These are phyloP conservation scores for Hericium coralloides DNA, from an alignment of 768 basidiomycete species.

Conservation along the genomic window DNA sequence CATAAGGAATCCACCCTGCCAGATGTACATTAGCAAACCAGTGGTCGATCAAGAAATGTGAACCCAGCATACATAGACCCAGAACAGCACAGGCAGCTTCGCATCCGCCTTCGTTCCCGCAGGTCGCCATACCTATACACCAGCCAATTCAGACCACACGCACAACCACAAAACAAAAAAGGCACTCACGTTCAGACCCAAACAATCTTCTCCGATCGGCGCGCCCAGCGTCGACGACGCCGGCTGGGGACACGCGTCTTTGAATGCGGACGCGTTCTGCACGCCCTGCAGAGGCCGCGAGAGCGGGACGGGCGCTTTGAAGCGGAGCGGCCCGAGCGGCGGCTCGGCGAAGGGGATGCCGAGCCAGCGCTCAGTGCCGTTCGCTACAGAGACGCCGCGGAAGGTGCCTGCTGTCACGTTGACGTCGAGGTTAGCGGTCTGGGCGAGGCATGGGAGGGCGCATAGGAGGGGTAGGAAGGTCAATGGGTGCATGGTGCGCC, in stretches of 20 bases:
- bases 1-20: neutral
- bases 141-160: neutral
- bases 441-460: neutral
- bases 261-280: slow-evolving; percentile 38
- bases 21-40: neutral
- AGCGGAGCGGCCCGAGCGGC: slow-evolving; percentile 46
- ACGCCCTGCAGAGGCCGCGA: slow-evolving; percentile 22
- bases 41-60: neutral
- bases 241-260: slow-evolving; percentile 48
- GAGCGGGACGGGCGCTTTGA: slow-evolving; percentile 44
- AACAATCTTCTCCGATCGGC: slow-evolving; percentile 41
- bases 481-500: neutral
- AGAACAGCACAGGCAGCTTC: slow-evolving; percentile 24
- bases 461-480: neutral
- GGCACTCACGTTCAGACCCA: slow-evolving; percentile 41
- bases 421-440: slow-evolving; percentile 20
- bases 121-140: slow-evolving; percentile 23
- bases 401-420: slow-evolving; percentile 35
- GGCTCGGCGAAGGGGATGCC: slow-evolving; percentile 54
- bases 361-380: slow-evolving; percentile 46
- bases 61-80: slow-evolving; percentile 24
- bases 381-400: slow-evolving; percentile 31
- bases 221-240: slow-evolving; percentile 28
- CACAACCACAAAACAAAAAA: neutral
- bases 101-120: slow-evolving; percentile 14